phyloP scores from a whole-genome alignment of 345 rosid species.

The Citrus maxima region DNA sequence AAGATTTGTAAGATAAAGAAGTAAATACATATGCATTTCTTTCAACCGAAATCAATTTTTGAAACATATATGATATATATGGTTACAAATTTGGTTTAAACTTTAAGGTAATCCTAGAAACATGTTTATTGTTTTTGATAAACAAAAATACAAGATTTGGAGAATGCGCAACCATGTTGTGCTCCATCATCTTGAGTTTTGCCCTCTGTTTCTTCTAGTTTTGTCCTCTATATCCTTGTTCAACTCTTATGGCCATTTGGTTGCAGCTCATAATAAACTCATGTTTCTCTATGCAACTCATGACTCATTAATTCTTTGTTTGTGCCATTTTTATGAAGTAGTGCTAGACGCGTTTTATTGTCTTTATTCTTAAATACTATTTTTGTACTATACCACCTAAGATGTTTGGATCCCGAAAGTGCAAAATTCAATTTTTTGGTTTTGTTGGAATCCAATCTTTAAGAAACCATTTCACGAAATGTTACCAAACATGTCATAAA shows the following conservation, averaged over 20 bases:
- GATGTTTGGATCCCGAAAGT: not conserved
- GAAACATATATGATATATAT: not conserved
- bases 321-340: not conserved
- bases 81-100: not conserved
- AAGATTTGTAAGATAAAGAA: not conserved
- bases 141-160: not conserved
- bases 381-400: not conserved
- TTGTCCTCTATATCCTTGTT: not conserved
- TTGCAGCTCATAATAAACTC: not conserved
- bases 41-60: not conserved
- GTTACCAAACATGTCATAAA: not conserved
- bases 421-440: not conserved
- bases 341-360: not conserved
- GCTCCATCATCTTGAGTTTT: not conserved
- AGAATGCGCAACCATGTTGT: not conserved
- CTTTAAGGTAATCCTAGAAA: not conserved
- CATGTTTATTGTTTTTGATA: not conserved
- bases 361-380: not conserved
- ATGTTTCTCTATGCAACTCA: not conserved
- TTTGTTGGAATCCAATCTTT: not conserved
- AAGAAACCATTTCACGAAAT: not conserved
- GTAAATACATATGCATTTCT: not conserved
- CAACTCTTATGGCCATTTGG: not conserved
- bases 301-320: not conserved
- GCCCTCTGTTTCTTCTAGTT: not conserved